Evolutionary conservation across 1,284 basidiomycete species (phyloP).

Genomic region (Ceratobasidium sp.): DNA sequence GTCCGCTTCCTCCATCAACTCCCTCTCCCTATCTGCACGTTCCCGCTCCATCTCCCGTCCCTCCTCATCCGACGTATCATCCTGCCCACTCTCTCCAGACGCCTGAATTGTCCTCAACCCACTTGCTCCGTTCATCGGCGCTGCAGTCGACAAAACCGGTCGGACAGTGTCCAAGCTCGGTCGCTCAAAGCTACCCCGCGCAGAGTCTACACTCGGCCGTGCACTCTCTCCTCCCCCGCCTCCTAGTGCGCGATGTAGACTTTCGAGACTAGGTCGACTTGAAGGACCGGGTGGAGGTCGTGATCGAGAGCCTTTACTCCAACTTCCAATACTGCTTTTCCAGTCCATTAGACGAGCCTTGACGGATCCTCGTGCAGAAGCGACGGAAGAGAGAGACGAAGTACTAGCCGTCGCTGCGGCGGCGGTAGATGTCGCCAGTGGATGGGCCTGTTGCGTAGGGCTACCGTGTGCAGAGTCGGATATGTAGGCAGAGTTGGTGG

Average conservation of each 20-base stretch:
- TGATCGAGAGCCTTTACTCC: constrained; percentile 18
- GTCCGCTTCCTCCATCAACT: no score
- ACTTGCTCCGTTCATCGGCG: neutral
- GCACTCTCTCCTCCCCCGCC: constrained; percentile 17
- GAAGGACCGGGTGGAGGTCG: neutral
- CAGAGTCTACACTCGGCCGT: constrained; percentile 21
- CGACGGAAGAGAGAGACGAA: constrained; percentile 25
- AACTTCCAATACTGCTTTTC: constrained; percentile 32
- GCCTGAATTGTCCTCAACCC: neutral
- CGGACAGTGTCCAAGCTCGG: constrained; percentile 34
- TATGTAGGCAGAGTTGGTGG: constrained; percentile 2
- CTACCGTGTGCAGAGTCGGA: neutral
- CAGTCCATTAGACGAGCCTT: constrained; percentile 32
- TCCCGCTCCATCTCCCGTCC: neutral
- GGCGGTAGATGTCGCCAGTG: constrained; percentile 7
- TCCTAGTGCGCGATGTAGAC: constrained; percentile 11
- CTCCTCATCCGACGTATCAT: constrained; percentile 2
- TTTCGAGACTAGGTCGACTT: constrained; percentile 17
- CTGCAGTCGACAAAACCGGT: neutral
- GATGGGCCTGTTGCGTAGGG: neutral
- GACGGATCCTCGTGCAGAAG: constrained; percentile 21
- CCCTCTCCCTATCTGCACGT: no score
- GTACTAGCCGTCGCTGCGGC: constrained; percentile 11
- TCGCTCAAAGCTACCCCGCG: constrained; percentile 11
- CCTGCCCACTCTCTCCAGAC: constrained; percentile 10